Conservation (phyloP, 192 early-diverging fungal genomes). For the Chytriomyces confervae region DNA sequence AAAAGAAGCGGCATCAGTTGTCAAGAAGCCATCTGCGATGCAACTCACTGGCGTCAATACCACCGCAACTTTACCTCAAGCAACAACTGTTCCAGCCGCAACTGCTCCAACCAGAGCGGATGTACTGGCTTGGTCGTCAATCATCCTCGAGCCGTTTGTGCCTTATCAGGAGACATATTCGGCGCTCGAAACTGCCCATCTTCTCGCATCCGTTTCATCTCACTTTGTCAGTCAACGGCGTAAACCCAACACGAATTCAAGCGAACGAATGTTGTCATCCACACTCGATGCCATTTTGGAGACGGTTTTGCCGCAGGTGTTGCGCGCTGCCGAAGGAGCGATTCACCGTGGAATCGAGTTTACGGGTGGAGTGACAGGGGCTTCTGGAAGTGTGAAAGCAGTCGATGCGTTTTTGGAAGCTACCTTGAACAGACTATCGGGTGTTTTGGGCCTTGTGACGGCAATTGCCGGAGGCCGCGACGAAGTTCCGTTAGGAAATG, state of each 20-base stretch:
- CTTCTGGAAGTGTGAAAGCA: slow-evolving; percentile 55
- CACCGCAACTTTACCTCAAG: not conserved
- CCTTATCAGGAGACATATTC: slow-evolving; percentile 67
- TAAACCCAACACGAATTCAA: not conserved
- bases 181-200: slow-evolving; percentile 57
- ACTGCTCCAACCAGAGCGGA: slow-evolving; percentile 16
- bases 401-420: slow-evolving; percentile 59
- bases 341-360: slow-evolving; percentile 60
- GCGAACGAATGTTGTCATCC: slow-evolving; percentile 35
- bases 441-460: slow-evolving; percentile 47
- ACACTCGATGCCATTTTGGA: slow-evolving; percentile 56
- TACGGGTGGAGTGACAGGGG: slow-evolving; percentile 66
- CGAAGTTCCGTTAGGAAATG: slow-evolving; percentile 18
- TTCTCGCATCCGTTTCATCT: slow-evolving; percentile 39
- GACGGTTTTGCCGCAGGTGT: slow-evolving; percentile 51
- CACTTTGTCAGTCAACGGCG: not conserved
- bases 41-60: not conserved
- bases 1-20: not conserved
- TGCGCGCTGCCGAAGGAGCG: slow-evolving; percentile 47
- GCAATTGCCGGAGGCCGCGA: slow-evolving; percentile 46
- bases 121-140: slow-evolving; percentile 59
- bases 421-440: slow-evolving; percentile 51
- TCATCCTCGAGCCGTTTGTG: slow-evolving; percentile 71
- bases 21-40: slow-evolving; percentile 7
- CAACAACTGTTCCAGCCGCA: not conserved